Base-by-base conservation (phyloP, 805 yeast species). In the Pichia scutulata region DNA sequence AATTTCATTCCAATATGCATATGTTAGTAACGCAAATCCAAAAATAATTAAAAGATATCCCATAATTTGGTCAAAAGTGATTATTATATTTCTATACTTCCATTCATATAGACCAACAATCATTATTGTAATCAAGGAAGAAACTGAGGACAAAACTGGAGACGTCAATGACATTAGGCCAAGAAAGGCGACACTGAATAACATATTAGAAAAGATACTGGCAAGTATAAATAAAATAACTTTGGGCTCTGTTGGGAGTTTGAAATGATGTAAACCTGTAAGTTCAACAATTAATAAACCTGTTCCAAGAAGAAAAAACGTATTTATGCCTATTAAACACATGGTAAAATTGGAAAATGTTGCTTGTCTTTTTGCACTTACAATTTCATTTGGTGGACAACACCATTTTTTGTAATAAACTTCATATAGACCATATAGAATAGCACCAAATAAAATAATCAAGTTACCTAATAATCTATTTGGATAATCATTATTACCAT, bases 111-210 rank as follows among this genome's bases (percentile, higher is more conserved):
- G 46, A 0, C 96, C 95, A 42, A 89, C 93, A 48, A 88, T 64
- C 54, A 88, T 75, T 21, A 89, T 89, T 0, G 96, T 86, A 45
- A 88, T 73, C 51, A 88, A 69, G 4, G 72, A 67, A 2, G 72
- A 65, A 23, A 79, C 83, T 0, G 86, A 78, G 1, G 93, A 84
- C 41, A 89, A 70, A 2, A 89, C 95, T 0, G 96, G 96, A 4
- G 86, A 82, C 0, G 96, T 88, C 50, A 88, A 73, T 0, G 95
- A 82, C 86, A 88, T 86, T 55, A 88, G 69, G 2, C 89, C 76
- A 52, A 88, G 71, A 57, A 89, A 88, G 30, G 85, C 72, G 8
- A 84, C 82, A 37, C 88, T 82, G 63, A 86, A 88, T 1, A 77
- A 57, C 55, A 86, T 68, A 62, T 89, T 89, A 18, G 85, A 75